Evolutionary conservation across 169 alveolate genomes (phyloP).

Genomic region (Cryptosporidium parvum): DNA sequence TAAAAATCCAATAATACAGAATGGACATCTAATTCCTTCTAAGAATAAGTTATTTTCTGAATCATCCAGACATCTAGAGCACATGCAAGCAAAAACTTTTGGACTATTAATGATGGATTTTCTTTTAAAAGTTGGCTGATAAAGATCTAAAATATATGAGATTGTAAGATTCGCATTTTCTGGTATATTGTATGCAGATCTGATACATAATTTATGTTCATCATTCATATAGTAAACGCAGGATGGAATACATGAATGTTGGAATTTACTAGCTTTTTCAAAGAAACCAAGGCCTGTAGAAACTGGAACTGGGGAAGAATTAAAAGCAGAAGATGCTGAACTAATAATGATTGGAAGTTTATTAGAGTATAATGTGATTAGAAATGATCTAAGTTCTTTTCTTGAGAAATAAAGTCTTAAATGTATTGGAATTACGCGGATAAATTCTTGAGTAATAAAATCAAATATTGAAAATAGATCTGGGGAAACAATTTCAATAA

Average conservation of each 20-base stretch:
- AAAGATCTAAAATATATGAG: conserved; percentile 84
- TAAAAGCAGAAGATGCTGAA: conserved; percentile 83
- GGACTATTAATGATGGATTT: conserved; percentile 78
- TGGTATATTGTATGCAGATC: conserved; percentile 86
- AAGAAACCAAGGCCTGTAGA: conserved; percentile 85
- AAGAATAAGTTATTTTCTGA: conserved; percentile 82
- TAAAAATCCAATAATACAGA: conserved; percentile 82
- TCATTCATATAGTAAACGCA: conserved; percentile 83
- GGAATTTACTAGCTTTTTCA: conserved; percentile 79
- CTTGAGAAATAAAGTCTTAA: conserved; percentile 84
- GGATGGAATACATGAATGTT: conserved; percentile 89
- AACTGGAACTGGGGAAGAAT: conserved; percentile 80
- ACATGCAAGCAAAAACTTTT: conserved; percentile 83
- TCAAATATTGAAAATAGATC: conserved; percentile 77
- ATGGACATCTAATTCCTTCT: conserved; percentile 83
- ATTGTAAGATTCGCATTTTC: conserved; percentile 85
- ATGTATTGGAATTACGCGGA: conserved; percentile 82
- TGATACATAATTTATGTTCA: conserved; percentile 83
- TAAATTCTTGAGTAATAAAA: conserved; percentile 81
- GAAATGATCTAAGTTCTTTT: conserved; percentile 83
- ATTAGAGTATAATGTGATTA: conserved; percentile 84
- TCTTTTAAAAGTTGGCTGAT: conserved; percentile 84
- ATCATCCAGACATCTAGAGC: conserved; percentile 83
- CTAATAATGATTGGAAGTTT: conserved; percentile 82
- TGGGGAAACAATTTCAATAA: conserved; percentile 81